These are phyloP conservation scores for Bombardia bombarda DNA, from an alignment of 495 filamentous ascomycete species.

Conservation along the genomic window DNA sequence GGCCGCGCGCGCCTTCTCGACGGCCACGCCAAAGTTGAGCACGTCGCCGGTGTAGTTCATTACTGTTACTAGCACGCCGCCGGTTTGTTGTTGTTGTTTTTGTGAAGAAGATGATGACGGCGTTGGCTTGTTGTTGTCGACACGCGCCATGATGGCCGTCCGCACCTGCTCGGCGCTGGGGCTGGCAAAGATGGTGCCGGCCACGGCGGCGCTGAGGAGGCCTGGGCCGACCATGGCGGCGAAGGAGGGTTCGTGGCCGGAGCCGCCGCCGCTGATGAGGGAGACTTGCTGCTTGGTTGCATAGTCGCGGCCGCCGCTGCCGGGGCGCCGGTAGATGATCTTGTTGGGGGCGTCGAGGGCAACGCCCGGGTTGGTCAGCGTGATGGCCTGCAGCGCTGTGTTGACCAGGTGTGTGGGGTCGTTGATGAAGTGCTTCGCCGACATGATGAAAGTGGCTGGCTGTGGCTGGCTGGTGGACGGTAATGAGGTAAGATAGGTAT, in stretches of 20 bases:
- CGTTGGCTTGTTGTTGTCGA: constrained; percentile 47
- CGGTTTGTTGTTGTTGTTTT: neutral
- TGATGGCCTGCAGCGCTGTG: constrained; percentile 66
- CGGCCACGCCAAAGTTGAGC: constrained; percentile 89
- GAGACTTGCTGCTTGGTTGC: constrained; percentile 49
- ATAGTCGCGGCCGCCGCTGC: neutral
- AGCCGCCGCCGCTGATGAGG: constrained; percentile 83
- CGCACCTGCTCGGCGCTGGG: constrained; percentile 84
- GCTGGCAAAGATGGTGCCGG: constrained; percentile 88
- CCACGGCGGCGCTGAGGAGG: constrained; percentile 76
- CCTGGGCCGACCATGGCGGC: constrained; percentile 60
- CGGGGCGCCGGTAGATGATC: constrained; percentile 70
- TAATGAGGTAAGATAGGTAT: no score
- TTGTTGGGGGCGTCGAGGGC: constrained; percentile 77
- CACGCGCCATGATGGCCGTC: constrained; percentile 61
- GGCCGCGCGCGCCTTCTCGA: constrained; percentile 82
- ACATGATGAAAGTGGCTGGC: constrained; percentile 29
- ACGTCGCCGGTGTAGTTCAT: constrained; percentile 80
- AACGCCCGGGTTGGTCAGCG: constrained; percentile 78
- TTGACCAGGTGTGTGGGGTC: constrained; percentile 75
- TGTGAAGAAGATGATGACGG: no score
- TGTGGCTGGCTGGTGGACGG: no score
- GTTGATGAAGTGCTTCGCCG: constrained; percentile 86
- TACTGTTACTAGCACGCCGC: constrained; percentile 61
- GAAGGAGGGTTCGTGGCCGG: constrained; percentile 90